phyloP scores from a whole-genome alignment of 2,329 filamentous ascomycete genomes.

The Epichloe festucae region DNA sequence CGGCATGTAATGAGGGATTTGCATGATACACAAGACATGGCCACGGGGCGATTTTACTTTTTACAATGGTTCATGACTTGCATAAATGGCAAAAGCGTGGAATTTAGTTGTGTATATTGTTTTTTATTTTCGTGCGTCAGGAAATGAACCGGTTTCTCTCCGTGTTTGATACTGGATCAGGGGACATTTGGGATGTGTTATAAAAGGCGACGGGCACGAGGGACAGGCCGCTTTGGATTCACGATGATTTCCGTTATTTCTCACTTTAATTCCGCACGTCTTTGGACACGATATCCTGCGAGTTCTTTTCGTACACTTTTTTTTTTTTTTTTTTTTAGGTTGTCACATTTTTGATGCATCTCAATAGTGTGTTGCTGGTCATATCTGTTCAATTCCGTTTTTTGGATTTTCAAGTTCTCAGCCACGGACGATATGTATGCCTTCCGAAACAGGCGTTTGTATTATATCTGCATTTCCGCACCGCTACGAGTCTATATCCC shows the following conservation, averaged over 20 bases:
- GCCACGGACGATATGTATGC: neutral
- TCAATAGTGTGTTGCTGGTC: neutral
- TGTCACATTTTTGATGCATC: too few species aligned
- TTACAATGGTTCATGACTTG: neutral
- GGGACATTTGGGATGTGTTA: neutral
- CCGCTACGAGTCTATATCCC: neutral
- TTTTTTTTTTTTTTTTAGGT: too few species aligned
- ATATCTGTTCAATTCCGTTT: neutral
- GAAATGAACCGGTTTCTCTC: neutral
- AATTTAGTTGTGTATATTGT: neutral
- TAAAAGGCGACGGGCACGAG: neutral
- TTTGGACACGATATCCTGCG: neutral
- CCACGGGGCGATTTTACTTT: neutral
- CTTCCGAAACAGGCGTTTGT: neutral
- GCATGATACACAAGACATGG: neutral
- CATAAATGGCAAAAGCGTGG: neutral
- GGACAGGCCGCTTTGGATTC: neutral
- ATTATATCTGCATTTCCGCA: neutral
- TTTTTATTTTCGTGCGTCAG: neutral
- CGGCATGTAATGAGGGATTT: conserved; percentile 16
- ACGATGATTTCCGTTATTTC: neutral
- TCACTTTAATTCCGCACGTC: neutral
- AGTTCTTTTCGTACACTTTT: too few species aligned
- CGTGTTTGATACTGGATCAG: neutral
- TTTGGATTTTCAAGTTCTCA: neutral